Conservation (phyloP, 2,329 filamentous ascomycete species). For the Hymenoscyphus fraxineus region DNA sequence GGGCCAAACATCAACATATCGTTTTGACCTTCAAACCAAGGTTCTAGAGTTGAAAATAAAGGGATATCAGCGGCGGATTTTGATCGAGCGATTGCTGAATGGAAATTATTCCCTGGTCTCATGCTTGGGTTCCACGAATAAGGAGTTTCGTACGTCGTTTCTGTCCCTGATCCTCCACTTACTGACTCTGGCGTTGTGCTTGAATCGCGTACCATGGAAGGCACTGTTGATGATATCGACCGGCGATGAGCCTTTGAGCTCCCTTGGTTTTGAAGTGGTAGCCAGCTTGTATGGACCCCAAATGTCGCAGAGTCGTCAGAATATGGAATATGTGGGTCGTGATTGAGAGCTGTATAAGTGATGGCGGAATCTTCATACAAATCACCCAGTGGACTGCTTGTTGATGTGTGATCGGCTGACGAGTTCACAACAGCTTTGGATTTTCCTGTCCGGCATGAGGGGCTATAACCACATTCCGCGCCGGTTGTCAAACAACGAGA, state of each 20-base stretch:
- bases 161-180: conserved; percentile 15
- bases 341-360: conserved; percentile 10
- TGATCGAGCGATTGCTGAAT: conserved; percentile 6
- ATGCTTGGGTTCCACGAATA: conserved; percentile 6
- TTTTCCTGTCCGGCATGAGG: conserved; percentile 49
- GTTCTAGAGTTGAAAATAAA: conserved; percentile 11
- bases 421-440: conserved; percentile 39
- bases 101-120: neutral
- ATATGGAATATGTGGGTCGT: conserved; percentile 2
- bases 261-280: conserved; percentile 4
- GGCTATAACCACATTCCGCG: conserved; percentile 49
- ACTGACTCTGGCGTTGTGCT: conserved; percentile 14
- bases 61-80: conserved; percentile 17
- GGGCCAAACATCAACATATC: conserved; percentile 10
- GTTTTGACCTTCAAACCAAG: conserved; percentile 20
- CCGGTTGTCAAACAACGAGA: conserved; percentile 49
- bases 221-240: conserved; percentile 14
- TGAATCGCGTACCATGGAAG: conserved; percentile 13
- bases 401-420: conserved; percentile 2
- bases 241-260: conserved; percentile 7
- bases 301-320: conserved; percentile 14
- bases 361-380: conserved; percentile 13
- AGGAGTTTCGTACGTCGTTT: conserved; percentile 17
- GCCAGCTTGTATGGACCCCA: conserved; percentile 11
- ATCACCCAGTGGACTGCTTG: conserved; percentile 1